phyloP scores from a whole-genome alignment of 495 filamentous ascomycete species.

The Hypoxylon trugodes region DNA sequence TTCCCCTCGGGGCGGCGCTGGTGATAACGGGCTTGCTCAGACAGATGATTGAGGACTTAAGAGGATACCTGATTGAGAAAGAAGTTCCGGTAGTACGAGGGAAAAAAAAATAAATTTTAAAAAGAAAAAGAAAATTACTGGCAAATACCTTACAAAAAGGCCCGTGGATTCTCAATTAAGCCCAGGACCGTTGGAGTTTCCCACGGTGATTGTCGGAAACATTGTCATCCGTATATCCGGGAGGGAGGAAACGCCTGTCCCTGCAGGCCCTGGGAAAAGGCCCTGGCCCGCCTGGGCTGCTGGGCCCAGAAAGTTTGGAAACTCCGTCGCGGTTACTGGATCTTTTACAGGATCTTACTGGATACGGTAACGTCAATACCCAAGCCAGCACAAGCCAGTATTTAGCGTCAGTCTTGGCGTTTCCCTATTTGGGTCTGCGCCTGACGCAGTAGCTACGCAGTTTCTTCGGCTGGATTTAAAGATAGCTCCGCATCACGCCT shows the following conservation, averaged over 20 bases:
- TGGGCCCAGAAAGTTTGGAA: too few species aligned
- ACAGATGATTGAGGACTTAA: conserved; percentile 24
- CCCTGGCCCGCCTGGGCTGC: background rate
- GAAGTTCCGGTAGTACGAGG: conserved; percentile 27
- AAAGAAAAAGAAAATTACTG: background rate
- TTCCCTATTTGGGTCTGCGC: conserved; percentile 11
- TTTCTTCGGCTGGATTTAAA: conserved; percentile 38
- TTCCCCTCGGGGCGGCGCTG: conserved; percentile 12
- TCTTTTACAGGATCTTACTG: background rate
- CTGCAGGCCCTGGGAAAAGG: too few species aligned
- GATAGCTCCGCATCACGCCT: too few species aligned
- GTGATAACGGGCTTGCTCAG: background rate
- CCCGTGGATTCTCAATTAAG: conserved; percentile 13
- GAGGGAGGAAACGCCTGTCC: conserved; percentile 9
- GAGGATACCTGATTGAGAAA: conserved; percentile 40
- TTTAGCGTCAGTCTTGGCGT: conserved; percentile 11
- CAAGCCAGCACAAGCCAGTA: too few species aligned
- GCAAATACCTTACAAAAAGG: conserved; percentile 14
- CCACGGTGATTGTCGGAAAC: conserved; percentile 42
- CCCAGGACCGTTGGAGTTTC: conserved; percentile 22
- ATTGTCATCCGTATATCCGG: conserved; percentile 42
- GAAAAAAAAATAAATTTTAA: conserved; percentile 6
- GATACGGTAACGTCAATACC: background rate
- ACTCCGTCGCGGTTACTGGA: conserved; percentile 27
- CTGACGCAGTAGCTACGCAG: conserved; percentile 26